Percentiles rank a stretch among this genome's conserved stretches.
Evolutionary conservation across 225 moss, liverwort and hornwort genomes (phyloP).

Genomic region (Pseudisothecium myosuroides): DNA sequence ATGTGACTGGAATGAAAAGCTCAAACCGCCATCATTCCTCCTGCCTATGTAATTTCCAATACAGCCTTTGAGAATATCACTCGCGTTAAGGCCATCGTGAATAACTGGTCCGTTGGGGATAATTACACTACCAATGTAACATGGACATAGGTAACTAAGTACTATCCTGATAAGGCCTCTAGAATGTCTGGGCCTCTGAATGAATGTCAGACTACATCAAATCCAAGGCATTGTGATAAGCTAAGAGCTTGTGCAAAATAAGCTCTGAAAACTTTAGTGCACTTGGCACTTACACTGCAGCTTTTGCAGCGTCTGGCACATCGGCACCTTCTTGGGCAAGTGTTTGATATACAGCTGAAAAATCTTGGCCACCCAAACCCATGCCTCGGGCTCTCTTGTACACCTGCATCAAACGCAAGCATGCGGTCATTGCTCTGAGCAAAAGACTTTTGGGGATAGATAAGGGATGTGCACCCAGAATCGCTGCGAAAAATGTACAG

Average conservation of each 20-base stretch:
- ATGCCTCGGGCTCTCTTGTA: slow-evolving; percentile 63
- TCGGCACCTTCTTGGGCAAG: slow-evolving; percentile 4
- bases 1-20: neutral
- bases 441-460: neutral
- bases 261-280: neutral
- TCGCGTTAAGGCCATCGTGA: neutral
- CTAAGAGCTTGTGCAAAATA: neutral
- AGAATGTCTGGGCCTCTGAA: neutral
- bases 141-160: neutral
- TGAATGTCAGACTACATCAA: neutral
- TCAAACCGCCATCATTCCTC: neutral
- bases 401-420: slow-evolving; percentile 25
- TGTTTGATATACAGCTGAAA: slow-evolving; percentile 67
- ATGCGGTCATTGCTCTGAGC: neutral
- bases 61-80: neutral
- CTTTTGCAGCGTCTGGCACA: slow-evolving; percentile 13
- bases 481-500: neutral
- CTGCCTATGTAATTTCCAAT: neutral
- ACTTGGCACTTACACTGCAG: neutral
- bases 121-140: neutral
- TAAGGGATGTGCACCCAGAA: neutral
- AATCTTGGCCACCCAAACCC: slow-evolving; percentile 75
- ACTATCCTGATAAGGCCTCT: neutral
- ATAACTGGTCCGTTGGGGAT: neutral
- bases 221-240: neutral